These are phyloP conservation scores for Pneumocystis canis DNA, from an alignment of 1,139 yeast genomes.

Conservation along the genomic window DNA sequence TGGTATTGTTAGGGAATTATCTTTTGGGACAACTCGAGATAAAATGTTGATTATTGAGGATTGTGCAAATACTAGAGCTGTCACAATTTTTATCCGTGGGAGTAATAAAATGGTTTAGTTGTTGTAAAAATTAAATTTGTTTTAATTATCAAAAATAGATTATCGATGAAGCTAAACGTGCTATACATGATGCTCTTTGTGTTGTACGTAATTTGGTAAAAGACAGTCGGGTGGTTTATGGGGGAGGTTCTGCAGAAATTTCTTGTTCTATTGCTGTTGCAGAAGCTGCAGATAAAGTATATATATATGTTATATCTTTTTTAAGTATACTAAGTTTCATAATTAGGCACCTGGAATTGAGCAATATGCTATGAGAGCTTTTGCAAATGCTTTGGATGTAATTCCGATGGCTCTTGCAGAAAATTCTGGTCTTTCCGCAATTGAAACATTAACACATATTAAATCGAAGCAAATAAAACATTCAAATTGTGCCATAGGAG, in stretches of 20 bases:
- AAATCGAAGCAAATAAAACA: conserved; percentile 77
- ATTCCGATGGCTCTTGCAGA: conserved; percentile 93
- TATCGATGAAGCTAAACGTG: conserved; percentile 91
- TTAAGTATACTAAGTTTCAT: not conserved
- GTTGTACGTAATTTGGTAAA: conserved; percentile 90
- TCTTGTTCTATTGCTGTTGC: conserved; percentile 84
- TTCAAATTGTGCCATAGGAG: conserved; percentile 60
- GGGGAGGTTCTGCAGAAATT: conserved; percentile 97
- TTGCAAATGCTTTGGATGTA: conserved; percentile 76
- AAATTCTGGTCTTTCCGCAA: conserved; percentile 88
- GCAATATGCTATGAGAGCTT: conserved; percentile 95
- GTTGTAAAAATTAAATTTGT: not conserved
- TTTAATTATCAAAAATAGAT: conserved; percentile 25
- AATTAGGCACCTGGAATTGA: conserved; percentile 48
- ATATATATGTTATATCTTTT: conserved; percentile 16
- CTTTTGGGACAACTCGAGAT: conserved; percentile 92
- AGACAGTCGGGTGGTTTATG: conserved; percentile 88
- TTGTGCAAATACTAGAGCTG: conserved; percentile 77
- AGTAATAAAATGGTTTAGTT: conserved; percentile 66
- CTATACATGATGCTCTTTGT: conserved; percentile 90
- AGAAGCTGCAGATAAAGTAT: conserved; percentile 81
- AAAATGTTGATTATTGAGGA: conserved; percentile 92
- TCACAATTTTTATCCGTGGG: conserved; percentile 85
- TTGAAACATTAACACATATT: conserved; percentile 69
- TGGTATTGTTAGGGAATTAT: conserved; percentile 70